These are phyloP conservation scores for Neurospora sp. DNA, from an alignment of 495 filamentous ascomycete species.

Conservation along the genomic window DNA sequence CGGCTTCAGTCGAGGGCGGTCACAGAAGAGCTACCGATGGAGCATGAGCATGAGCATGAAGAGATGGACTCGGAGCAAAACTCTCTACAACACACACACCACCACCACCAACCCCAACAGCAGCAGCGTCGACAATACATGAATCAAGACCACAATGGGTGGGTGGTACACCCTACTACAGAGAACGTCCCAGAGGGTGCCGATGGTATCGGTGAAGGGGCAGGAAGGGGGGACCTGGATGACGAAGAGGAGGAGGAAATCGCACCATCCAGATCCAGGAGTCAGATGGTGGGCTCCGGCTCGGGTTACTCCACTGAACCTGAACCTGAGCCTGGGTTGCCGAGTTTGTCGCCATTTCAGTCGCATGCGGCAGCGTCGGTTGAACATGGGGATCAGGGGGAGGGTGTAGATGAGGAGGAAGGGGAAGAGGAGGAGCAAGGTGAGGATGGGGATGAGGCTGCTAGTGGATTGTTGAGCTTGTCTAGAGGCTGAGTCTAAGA, in stretches of 20 bases:
- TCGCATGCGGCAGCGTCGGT: not conserved
- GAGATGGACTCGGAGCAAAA: not conserved
- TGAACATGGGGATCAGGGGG: not conserved
- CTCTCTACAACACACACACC: not conserved
- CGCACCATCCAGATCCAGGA: not conserved
- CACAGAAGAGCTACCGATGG: not conserved
- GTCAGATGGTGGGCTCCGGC: not conserved
- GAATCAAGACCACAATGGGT: not conserved
- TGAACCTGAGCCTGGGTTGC: not conserved
- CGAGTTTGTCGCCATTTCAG: not conserved
- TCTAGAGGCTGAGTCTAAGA: slow-evolving; percentile 7
- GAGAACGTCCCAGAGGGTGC: not conserved
- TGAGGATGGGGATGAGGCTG: slow-evolving; percentile 14
- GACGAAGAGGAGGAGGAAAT: not conserved
- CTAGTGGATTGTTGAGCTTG: slow-evolving; percentile 25
- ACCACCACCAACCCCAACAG: not conserved
- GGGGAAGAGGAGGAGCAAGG: slow-evolving; percentile 5
- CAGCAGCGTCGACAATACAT: not conserved
- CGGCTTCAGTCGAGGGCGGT: not conserved
- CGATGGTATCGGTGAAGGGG: not conserved
- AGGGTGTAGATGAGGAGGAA: not conserved
- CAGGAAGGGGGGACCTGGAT: not conserved
- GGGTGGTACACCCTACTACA: not conserved
- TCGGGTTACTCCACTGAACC: not conserved
- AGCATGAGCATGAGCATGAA: not conserved